Evolutionary conservation across 2,329 filamentous ascomycete species (phyloP), one percentile per base, ranked within the genome.

Genomic region (Orbilia ellipsospora): DNA sequence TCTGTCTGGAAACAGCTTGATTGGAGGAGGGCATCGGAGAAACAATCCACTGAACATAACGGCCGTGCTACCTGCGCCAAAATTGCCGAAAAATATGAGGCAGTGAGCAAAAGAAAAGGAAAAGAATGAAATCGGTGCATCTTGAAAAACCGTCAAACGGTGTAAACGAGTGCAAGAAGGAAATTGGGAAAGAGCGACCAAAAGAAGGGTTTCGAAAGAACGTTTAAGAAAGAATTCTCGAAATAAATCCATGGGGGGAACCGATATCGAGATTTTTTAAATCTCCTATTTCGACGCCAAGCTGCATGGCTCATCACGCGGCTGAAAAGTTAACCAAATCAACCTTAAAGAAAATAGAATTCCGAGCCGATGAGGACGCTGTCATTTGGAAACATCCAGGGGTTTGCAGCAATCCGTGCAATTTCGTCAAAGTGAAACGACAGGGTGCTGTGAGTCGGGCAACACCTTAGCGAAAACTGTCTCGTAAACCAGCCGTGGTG

Each of bases 1-100:
- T 57, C 54, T 40, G 54, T 57, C 16, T 57, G 54, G 54, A 57
- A 57, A 57, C 54, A 57, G 54, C 54, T 57, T 4, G 54, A 57
- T 42, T 40, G 31, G 7, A 57, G 16, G 54, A 57, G 54, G 4
- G 54, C 54, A 18, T 57, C 54, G 4, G 54, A 40, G 31, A 57
- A 57, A 42, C 54, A 57, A 44, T 23, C 54, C 2, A 57, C 54
- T 6, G 54, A 57, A 23, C 54, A 57, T 20, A 57, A 13, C 7
- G 54, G 54, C 16, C 54, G 54, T 42, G 54, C 54, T 18, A 42
- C 31, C 16, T 57, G 54, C 54, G 4, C 54, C 20, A 57, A 42
- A 57, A 8, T 23, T 44, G 54, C 8, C 23, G 28, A 7, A 44
- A 57, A 42, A 42, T 48, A 31, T 57, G 28, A 57, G n/a, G 16